These are phyloP conservation scores for Corrigiola litoralis DNA, from an alignment of 179 eudicot species.

Conservation along the genomic window DNA sequence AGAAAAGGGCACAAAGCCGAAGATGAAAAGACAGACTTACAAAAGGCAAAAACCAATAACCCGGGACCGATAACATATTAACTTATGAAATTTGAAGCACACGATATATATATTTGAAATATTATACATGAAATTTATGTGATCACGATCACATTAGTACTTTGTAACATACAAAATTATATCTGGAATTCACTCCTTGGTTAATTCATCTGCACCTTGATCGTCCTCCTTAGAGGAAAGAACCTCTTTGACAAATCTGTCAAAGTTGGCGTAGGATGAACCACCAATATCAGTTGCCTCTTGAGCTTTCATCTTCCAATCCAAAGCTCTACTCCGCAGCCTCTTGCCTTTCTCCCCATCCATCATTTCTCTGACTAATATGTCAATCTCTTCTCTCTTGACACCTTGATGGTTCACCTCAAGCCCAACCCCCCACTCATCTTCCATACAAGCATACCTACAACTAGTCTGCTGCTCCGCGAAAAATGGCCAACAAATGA, in stretches of 20 bases:
- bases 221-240: too few species aligned
- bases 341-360: constrained; percentile 38
- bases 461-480: constrained; percentile 46
- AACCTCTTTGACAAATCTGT: constrained; percentile 13
- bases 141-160: too few species aligned
- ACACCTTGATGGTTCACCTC: constrained; percentile 37
- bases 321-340: constrained; percentile 26
- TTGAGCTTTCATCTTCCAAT: constrained; percentile 35
- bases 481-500: constrained; percentile 49
- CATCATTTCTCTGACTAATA: constrained; percentile 37
- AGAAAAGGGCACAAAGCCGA: too few species aligned
- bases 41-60: too few species aligned
- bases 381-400: constrained; percentile 29
- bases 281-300: constrained; percentile 31
- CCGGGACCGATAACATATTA: too few species aligned
- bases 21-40: too few species aligned
- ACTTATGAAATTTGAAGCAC: too few species aligned
- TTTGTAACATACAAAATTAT: too few species aligned
- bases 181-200: too few species aligned
- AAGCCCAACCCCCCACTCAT: constrained; percentile 44
- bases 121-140: too few species aligned
- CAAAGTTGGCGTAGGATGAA: constrained; percentile 18
- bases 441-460: constrained; percentile 24
- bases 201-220: too few species aligned
- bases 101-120: too few species aligned